Evolutionary conservation across 1,284 basidiomycete species (phyloP), one percentile per base, ranked within the genome.

Genomic region (Ustilago curta): DNA sequence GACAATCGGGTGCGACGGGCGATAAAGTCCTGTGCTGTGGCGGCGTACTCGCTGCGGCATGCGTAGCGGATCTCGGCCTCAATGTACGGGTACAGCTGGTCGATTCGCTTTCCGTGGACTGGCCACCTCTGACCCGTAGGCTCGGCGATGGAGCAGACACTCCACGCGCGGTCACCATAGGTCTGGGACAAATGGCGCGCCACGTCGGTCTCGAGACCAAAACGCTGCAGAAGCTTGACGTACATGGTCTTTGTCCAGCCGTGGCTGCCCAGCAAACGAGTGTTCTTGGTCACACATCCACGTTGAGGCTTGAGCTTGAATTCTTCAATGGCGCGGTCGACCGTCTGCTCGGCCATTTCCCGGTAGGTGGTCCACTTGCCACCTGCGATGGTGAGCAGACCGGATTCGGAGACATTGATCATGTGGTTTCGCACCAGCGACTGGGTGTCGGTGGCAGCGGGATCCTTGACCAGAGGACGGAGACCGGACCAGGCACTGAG

Each of bases 341-440:
- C 92, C 0, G 94, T 93, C 88, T 99, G 94, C 87, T 95, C 90
- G 32, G 96, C 94, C 96, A 98, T 98, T 55, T 92, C 92, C 32
- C 83, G 80, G 86, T 98, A 99, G 31, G 96, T 98, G 57, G 96
- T 99, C 96, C 96, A 99, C 86, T 98, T 99, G 6, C 96, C 96
- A 49, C 96, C 96, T 8, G 94, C 94, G 80, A 98, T 96, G 19
- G 95, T 98, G 67, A 99, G 86, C 76, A 99, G 87, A 21, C 95
- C 95, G 71, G 90, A 91, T 32, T 89, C 88, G 56, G 89, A 90
- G 43, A 95, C 90, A 85, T 95, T 90, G 81, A 97, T 93, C 89
- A 99, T 91, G 87, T 98, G 96, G 86, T 93, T 97, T 80, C 96
- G 88, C 42, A 99, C 96, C 59, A 98, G 87, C 3, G 91, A 92